A percentile compares a stretch with the other conserved stretches of the same genome.
Evolutionary conservation across 805 yeast species (phyloP).

Genomic region (Candida nemodendra): DNA sequence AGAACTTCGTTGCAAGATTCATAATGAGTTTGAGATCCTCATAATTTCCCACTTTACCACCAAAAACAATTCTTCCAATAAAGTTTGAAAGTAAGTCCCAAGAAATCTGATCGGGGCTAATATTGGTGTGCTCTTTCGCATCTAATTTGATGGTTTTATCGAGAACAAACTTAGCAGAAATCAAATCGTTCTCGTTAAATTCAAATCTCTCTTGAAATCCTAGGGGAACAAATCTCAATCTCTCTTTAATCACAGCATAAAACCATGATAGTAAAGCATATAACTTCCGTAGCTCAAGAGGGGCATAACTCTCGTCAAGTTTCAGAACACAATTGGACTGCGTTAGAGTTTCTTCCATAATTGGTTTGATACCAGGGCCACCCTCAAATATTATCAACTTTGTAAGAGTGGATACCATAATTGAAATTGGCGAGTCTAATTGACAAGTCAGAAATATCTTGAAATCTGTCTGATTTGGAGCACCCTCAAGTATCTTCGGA

Average conservation of each 20-base stretch:
- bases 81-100: conserved; percentile 53
- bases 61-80: conserved; percentile 58
- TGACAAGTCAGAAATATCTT: conserved; percentile 67
- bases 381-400: conserved; percentile 61
- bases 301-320: conserved; percentile 19
- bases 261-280: conserved; percentile 65
- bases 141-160: conserved; percentile 37
- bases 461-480: conserved; percentile 36
- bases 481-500: conserved; percentile 42
- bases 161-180: conserved; percentile 45
- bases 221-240: conserved; percentile 57
- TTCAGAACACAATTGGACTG: conserved; percentile 26
- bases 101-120: conserved; percentile 48
- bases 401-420: conserved; percentile 52
- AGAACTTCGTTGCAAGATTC: conserved; percentile 37
- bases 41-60: conserved; percentile 54
- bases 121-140: conserved; percentile 30
- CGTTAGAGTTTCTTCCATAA: conserved; percentile 31
- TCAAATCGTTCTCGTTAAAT: conserved; percentile 70
- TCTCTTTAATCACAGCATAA: conserved; percentile 61
- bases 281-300: conserved; percentile 46
- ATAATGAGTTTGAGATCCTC: conserved; percentile 40
- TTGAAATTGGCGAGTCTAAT: conserved; percentile 47
- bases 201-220: conserved; percentile 66
- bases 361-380: conserved; percentile 55